Conservation (phyloP, 2,329 filamentous ascomycete genomes). For the Alternaria ventricosa region DNA sequence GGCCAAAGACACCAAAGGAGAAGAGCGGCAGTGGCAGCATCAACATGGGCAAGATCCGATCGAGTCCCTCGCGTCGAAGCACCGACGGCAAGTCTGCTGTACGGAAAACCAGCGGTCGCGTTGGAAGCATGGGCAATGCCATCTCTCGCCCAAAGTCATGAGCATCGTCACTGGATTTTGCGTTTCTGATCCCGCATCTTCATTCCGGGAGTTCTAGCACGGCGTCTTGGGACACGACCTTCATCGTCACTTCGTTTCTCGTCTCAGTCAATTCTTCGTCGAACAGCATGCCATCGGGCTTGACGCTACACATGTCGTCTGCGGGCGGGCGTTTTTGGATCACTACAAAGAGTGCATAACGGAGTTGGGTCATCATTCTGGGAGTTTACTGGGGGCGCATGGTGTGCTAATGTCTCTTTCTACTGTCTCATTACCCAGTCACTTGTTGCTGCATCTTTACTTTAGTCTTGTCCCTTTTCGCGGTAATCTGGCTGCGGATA, state of each 20-base stretch:
- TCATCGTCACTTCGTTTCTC: slow-evolving; percentile 15
- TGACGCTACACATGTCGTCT: slow-evolving; percentile 23
- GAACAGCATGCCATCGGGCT: slow-evolving; percentile 15
- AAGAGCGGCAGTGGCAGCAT: slow-evolving; percentile 53
- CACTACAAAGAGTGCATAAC: slow-evolving; percentile 17
- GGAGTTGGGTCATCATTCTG: slow-evolving; percentile 18
- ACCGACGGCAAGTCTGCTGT: slow-evolving; percentile 58
- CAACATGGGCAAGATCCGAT: slow-evolving; percentile 54
- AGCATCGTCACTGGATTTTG: slow-evolving; percentile 15
- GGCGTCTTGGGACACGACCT: slow-evolving; percentile 9
- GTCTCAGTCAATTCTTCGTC: slow-evolving; percentile 18
- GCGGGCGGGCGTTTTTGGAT: slow-evolving; percentile 34
- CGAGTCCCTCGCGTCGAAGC: slow-evolving; percentile 54
- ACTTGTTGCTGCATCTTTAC: slow-evolving; percentile 19
- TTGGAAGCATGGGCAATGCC: slow-evolving; percentile 54
- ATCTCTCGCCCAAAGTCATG: slow-evolving; percentile 38
- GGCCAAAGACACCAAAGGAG: slow-evolving; percentile 55
- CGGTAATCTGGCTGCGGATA: slow-evolving; percentile 22
- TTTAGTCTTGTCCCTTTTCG: slow-evolving; percentile 32
- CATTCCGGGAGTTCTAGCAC: slow-evolving; percentile 14
- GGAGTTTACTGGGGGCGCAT: slow-evolving; percentile 23
- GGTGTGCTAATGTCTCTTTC: slow-evolving; percentile 18
- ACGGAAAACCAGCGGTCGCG: slow-evolving; percentile 59
- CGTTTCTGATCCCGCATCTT: slow-evolving; percentile 13
- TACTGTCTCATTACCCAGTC: slow-evolving; percentile 14